These are phyloP conservation scores for Solanum neorickii DNA, from an alignment of 257 asterid genomes.

Conservation along the genomic window DNA sequence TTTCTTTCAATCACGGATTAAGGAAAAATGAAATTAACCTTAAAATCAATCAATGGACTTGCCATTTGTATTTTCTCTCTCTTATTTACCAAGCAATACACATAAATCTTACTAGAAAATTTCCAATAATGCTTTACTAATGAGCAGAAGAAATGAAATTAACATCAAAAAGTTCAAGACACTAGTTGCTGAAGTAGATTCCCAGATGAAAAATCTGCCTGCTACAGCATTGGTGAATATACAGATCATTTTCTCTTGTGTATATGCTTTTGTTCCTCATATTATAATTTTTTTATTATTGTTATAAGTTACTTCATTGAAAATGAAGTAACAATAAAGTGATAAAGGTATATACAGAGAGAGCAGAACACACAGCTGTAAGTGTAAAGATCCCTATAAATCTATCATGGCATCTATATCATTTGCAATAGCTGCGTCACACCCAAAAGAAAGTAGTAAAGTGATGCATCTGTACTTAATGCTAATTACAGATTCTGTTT, in stretches of 20 bases:
- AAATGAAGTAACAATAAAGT: background rate
- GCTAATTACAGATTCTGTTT: background rate
- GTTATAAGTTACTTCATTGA: background rate
- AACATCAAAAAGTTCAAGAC: conserved; percentile 61
- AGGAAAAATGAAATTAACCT: background rate
- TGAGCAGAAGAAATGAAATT: conserved; percentile 31
- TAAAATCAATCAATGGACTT: background rate
- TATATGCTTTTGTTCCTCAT: background rate
- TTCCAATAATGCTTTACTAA: conserved; percentile 27
- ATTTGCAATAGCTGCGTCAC: background rate
- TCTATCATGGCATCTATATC: background rate
- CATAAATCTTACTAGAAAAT: background rate
- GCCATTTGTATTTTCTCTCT: background rate
- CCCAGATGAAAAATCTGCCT: conserved; percentile 72
- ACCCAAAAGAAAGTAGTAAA: background rate
- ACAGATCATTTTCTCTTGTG: background rate
- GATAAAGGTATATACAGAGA: background rate
- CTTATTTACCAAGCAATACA: background rate
- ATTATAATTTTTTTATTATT: background rate
- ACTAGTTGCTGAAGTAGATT: conserved; percentile 68
- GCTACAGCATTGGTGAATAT: conserved; percentile 79
- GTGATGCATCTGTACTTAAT: background rate
- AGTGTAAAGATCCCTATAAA: background rate
- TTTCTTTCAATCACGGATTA: background rate
- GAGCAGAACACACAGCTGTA: background rate